phyloP scores from a whole-genome alignment of 2,329 filamentous ascomycete genomes.

The Aspergillus sp. region DNA sequence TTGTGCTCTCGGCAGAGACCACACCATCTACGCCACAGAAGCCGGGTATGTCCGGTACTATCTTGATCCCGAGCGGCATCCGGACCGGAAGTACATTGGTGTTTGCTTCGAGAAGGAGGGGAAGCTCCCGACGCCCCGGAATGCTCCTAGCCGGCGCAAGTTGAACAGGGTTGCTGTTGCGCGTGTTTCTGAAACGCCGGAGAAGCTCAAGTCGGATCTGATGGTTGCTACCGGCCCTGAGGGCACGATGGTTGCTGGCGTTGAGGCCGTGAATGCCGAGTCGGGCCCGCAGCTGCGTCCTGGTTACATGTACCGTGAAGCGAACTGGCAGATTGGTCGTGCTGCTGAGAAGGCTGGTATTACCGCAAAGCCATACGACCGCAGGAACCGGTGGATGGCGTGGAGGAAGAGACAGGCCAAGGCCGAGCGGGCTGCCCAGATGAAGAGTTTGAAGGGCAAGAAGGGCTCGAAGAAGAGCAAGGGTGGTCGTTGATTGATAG shows the following conservation, averaged over 20 bases:
- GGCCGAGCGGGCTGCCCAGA: constrained; percentile 46
- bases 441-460: constrained; percentile 47
- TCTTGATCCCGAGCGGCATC: constrained; percentile 73
- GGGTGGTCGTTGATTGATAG: constrained; percentile 19
- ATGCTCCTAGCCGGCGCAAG: constrained; percentile 66
- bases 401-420: constrained; percentile 55
- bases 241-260: constrained; percentile 18
- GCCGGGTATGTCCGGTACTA: constrained; percentile 96
- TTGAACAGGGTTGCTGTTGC: constrained; percentile 63
- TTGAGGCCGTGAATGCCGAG: constrained; percentile 18
- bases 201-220: constrained; percentile 18
- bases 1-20: constrained; percentile 87
- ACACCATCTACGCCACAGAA: constrained; percentile 83
- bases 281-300: constrained; percentile 39
- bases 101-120: constrained; percentile 80
- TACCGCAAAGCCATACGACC: constrained; percentile 50
- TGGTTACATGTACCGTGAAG: constrained; percentile 58
- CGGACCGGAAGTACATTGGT: constrained; percentile 88
- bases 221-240: constrained; percentile 15
- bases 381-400: constrained; percentile 56
- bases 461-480: constrained; percentile 34
- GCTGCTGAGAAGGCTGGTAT: constrained; percentile 55
- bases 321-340: constrained; percentile 62
- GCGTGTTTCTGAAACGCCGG: constrained; percentile 16
- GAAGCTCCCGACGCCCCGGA: constrained; percentile 66